These are phyloP conservation scores for Fusarium liriodendri DNA, from an alignment of 2,329 filamentous ascomycete genomes.

Conservation along the genomic window DNA sequence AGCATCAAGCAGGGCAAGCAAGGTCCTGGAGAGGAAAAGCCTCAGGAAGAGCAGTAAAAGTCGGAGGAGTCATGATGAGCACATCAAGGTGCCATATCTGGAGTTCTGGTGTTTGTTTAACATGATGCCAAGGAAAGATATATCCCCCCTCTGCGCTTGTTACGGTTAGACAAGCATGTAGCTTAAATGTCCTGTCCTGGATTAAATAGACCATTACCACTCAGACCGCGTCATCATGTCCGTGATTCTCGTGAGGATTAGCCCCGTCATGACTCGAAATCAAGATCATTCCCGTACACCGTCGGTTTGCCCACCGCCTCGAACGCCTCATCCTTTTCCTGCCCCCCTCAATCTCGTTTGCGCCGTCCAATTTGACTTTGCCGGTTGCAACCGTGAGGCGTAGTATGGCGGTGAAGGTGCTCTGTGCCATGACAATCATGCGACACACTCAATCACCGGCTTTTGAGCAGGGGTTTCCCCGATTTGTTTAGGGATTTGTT, in stretches of 20 bases:
- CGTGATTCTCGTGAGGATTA: neutral
- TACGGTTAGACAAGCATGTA: neutral
- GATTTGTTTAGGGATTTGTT: conserved; percentile 5
- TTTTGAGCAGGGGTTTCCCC: conserved; percentile 27
- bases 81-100: neutral
- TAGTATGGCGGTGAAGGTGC: conserved; percentile 33
- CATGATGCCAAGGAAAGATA: neutral
- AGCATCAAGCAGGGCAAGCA: conserved; percentile 67
- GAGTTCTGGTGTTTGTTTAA: neutral
- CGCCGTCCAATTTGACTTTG: neutral
- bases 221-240: neutral
- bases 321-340: neutral
- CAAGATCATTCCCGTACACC: conserved; percentile 6
- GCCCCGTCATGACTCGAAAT: conserved; percentile 2
- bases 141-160: neutral
- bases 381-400: conserved; percentile 20
- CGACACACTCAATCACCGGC: conserved; percentile 33
- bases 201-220: neutral
- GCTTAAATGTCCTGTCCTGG: neutral
- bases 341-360: neutral
- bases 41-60: conserved; percentile 9
- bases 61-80: conserved; percentile 25
- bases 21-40: conserved; percentile 2
- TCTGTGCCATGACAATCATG: conserved; percentile 35
- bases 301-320: neutral